Evolutionary conservation across 164 flowering plant genomes (phyloP).

Genomic region (Pachysandra terminalis): DNA sequence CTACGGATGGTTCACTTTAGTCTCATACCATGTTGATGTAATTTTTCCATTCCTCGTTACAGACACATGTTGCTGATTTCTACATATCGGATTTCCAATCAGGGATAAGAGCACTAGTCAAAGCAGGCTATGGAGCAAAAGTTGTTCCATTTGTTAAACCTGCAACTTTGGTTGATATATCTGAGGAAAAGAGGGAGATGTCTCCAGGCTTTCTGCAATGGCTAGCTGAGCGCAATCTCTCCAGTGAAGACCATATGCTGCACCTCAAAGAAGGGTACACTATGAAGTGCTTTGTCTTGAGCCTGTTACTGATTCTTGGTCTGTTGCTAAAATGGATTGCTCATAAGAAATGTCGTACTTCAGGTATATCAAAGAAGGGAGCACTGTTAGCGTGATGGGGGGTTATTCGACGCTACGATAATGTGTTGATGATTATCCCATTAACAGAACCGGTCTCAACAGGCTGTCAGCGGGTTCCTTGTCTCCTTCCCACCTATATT

Average conservation of each 20-base stretch:
- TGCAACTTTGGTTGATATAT: slow-evolving; percentile 62
- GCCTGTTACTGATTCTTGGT: too few species aligned
- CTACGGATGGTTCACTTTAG: too few species aligned
- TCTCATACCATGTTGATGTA: too few species aligned
- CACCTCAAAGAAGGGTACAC: slow-evolving; percentile 98
- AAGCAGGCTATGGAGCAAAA: slow-evolving; percentile 92
- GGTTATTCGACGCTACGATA: slow-evolving; percentile 75
- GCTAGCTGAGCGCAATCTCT: slow-evolving; percentile 83
- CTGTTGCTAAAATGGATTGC: too few species aligned
- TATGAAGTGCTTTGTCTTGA: too few species aligned
- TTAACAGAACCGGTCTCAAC: slow-evolving; percentile 68
- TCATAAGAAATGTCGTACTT: neutral
- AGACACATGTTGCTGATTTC: slow-evolving; percentile 89
- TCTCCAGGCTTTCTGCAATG: slow-evolving; percentile 76
- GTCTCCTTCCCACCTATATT: slow-evolving; percentile 72
- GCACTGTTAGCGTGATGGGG: slow-evolving; percentile 96
- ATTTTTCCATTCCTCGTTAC: too few species aligned
- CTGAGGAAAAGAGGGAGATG: slow-evolving; percentile 54
- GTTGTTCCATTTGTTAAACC: slow-evolving; percentile 87
- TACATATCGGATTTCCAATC: slow-evolving; percentile 95
- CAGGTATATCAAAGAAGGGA: slow-evolving; percentile 95
- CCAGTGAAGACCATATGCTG: slow-evolving; percentile 85
- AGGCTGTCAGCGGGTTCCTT: slow-evolving; percentile 75
- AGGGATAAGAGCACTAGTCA: slow-evolving; percentile 87
- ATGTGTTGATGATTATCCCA: slow-evolving; percentile 85